Percentiles rank a stretch among this genome's conserved stretches.
These are phyloP conservation scores for Hypocrella siamensis DNA, from an alignment of 2,329 filamentous ascomycete species.

Conservation along the genomic window DNA sequence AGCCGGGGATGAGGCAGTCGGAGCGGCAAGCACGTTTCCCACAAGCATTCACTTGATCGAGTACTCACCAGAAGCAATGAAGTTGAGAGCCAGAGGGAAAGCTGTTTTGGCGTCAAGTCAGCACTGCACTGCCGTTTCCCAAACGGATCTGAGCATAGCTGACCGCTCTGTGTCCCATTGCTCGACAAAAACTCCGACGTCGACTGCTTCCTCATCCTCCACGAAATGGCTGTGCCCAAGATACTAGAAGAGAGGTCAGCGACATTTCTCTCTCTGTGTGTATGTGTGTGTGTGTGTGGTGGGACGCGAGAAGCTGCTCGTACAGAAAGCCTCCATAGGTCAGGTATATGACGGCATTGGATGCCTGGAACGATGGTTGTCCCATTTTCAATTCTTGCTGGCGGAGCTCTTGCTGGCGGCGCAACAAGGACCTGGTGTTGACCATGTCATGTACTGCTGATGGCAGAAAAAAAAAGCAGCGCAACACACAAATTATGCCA, in stretches of 20 bases:
- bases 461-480: not conserved
- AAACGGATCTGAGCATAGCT: no score
- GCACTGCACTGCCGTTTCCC: slow-evolving; percentile 7
- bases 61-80: slow-evolving; percentile 90
- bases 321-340: slow-evolving; percentile 69
- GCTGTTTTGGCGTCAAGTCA: slow-evolving; percentile 74
- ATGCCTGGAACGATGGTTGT: slow-evolving; percentile 57
- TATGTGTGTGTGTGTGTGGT: not conserved
- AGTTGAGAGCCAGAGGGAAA: no score
- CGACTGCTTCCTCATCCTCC: slow-evolving; percentile 43
- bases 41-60: slow-evolving; percentile 99
- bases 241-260: slow-evolving; percentile 27
- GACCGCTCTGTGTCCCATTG: slow-evolving; percentile 74
- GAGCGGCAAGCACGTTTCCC: slow-evolving; percentile 94
- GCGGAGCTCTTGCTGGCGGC: no score
- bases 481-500: no score
- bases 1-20: slow-evolving; percentile 16
- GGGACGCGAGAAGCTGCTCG: slow-evolving; percentile 11
- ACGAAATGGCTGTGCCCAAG: slow-evolving; percentile 44
- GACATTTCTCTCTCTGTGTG: not conserved
- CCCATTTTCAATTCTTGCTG: slow-evolving; percentile 45
- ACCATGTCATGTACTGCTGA: no score
- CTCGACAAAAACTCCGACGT: slow-evolving; percentile 59
- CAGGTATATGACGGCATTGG: slow-evolving; percentile 70
- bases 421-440: no score